A percentile compares a stretch with the other conserved stretches of the same genome.
phyloP scores from a whole-genome alignment of 768 basidiomycete species.

The Chlorophyllum brunneum region DNA sequence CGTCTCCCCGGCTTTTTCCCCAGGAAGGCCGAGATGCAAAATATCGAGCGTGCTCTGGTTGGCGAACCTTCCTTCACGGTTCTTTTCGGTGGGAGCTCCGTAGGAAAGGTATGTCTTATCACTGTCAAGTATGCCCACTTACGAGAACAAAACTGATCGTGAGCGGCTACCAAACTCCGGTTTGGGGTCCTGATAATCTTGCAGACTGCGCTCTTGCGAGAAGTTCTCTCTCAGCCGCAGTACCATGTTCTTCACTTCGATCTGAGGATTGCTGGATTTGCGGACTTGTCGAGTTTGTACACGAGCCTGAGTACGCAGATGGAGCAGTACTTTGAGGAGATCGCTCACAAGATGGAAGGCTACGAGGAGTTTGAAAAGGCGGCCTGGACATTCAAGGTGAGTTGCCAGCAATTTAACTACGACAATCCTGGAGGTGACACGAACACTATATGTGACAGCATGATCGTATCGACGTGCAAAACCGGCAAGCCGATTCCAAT shows the following conservation, averaged over 20 bases:
- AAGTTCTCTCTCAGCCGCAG: constrained; percentile 62
- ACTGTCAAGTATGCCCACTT: not conserved
- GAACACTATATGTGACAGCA: constrained; percentile 39
- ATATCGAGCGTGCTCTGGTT: constrained; percentile 61
- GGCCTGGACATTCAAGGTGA: constrained; percentile 75
- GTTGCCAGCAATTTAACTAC: not conserved
- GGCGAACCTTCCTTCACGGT: constrained; percentile 78
- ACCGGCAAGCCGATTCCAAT: constrained; percentile 46
- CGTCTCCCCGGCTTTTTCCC: constrained; percentile 72
- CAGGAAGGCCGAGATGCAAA: constrained; percentile 60
- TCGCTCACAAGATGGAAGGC: constrained; percentile 55
- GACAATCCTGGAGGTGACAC: not conserved
- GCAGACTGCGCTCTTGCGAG: constrained; percentile 74
- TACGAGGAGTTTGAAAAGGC: constrained; percentile 73
- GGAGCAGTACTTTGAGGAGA: constrained; percentile 72
- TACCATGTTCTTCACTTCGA: constrained; percentile 86
- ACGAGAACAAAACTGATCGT: constrained; percentile 3
- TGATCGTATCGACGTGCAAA: constrained; percentile 71
- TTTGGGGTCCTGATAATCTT: not conserved
- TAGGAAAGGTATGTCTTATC: constrained; percentile 59
- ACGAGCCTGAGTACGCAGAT: constrained; percentile 75
- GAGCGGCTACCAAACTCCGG: not conserved
- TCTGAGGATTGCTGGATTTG: constrained; percentile 79
- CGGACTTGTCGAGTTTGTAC: constrained; percentile 76
- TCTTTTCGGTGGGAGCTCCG: constrained; percentile 76